A percentile compares a stretch with the other conserved stretches of the same genome.
Evolutionary conservation across 1,139 yeast species (phyloP).

Genomic region (Kurtzmaniella quercitrusa): DNA sequence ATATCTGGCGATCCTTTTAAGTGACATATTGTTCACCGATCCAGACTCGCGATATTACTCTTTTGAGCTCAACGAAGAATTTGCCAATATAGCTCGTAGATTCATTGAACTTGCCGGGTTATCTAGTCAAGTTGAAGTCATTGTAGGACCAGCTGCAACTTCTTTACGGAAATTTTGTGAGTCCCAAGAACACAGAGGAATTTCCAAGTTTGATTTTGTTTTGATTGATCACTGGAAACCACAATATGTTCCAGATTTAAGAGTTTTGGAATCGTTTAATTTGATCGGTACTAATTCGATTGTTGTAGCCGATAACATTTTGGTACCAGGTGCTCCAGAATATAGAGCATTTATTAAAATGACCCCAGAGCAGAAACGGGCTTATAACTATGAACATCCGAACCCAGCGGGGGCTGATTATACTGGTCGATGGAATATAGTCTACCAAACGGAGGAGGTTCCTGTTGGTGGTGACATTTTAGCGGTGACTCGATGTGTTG

Average conservation of each 20-base stretch:
- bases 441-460: slow-evolving; percentile 30
- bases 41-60: slow-evolving; percentile 22
- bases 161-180: slow-evolving; percentile 18
- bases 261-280: slow-evolving; percentile 37
- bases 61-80: slow-evolving; percentile 32
- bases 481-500: slow-evolving; percentile 3
- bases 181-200: slow-evolving; percentile 14
- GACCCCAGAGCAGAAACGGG: slow-evolving; percentile 33
- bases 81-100: slow-evolving; percentile 28
- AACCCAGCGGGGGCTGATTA: slow-evolving; percentile 27
- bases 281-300: slow-evolving; percentile 38
- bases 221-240: slow-evolving; percentile 42
- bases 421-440: slow-evolving; percentile 42
- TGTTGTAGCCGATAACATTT: slow-evolving; percentile 38
- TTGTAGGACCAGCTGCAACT: slow-evolving; percentile 31
- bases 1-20: slow-evolving; percentile 38
- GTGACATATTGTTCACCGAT: slow-evolving; percentile 20
- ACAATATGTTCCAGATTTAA: slow-evolving; percentile 37
- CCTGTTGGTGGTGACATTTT: slow-evolving; percentile 7
- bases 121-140: slow-evolving; percentile 24
- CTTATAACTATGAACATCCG: slow-evolving; percentile 18
- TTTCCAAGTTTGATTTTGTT: slow-evolving; percentile 24
- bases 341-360: slow-evolving; percentile 35
- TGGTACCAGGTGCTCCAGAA: slow-evolving; percentile 35
- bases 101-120: slow-evolving; percentile 37